Conservation (phyloP, 108 stramenopile genomes). For the Bacterosira constricta region DNA sequence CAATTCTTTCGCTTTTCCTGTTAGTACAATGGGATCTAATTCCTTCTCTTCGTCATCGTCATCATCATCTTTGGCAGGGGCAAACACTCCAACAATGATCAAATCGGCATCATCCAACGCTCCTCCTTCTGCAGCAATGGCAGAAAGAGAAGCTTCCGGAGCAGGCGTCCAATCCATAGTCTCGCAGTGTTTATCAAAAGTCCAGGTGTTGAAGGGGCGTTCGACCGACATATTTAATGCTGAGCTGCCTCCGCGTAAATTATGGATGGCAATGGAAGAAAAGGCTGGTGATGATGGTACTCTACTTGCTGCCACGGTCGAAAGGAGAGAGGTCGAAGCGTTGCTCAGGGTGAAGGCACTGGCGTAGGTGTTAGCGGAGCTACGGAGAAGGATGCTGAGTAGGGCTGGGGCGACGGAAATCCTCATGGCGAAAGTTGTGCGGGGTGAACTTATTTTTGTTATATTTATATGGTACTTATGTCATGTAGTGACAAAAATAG, state of each 20-base stretch:
- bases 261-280: neutral
- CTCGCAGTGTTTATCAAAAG: constrained; percentile 76
- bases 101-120: constrained; percentile 67
- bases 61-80: constrained; percentile 57
- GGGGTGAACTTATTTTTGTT: too few species aligned
- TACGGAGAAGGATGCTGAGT: constrained; percentile 10
- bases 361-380: neutral
- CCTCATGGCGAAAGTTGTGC: too few species aligned
- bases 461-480: too few species aligned
- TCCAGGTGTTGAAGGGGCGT: constrained; percentile 77
- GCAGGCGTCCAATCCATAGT: constrained; percentile 78
- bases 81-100: constrained; percentile 70
- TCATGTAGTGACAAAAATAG: too few species aligned
- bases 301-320: neutral
- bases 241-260: neutral
- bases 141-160: constrained; percentile 35
- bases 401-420: neutral
- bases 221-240: constrained; percentile 28
- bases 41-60: constrained; percentile 49
- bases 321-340: neutral
- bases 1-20: constrained; percentile 62
- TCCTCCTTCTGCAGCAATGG: constrained; percentile 11
- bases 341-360: neutral
- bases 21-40: constrained; percentile 44
- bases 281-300: neutral